phyloP scores from a whole-genome alignment of 140 eudicot species.

The Erigeron philadelphicus region DNA sequence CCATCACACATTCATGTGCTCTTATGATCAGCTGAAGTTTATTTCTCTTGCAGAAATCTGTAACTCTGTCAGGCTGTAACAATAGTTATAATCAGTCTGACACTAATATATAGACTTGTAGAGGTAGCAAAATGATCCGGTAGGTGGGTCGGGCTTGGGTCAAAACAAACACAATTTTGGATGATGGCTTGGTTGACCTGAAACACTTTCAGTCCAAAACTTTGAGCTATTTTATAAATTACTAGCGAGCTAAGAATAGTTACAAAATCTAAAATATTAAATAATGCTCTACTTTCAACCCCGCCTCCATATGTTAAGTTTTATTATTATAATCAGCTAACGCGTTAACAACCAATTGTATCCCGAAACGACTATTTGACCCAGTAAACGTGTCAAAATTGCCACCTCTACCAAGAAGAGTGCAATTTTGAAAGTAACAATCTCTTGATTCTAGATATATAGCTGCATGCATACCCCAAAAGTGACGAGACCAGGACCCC shows the following conservation, averaged over 20 bases:
- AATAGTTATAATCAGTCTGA: neutral
- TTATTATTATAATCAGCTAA: neutral
- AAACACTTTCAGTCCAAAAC: neutral
- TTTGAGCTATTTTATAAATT: neutral
- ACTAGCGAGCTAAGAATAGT: neutral
- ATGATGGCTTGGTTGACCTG: neutral
- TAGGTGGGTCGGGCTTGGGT: neutral
- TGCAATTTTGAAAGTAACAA: neutral
- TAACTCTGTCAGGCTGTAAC: constrained; percentile 90
- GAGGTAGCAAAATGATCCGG: neutral
- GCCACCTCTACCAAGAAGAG: neutral
- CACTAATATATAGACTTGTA: neutral
- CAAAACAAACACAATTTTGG: neutral
- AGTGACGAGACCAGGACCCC: constrained; percentile 90
- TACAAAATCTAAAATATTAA: neutral
- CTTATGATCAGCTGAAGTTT: constrained; percentile 79
- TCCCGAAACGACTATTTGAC: neutral
- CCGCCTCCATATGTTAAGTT: neutral
- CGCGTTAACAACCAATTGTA: neutral
- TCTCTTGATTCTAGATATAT: neutral
- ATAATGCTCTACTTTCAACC: neutral
- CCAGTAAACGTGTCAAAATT: neutral
- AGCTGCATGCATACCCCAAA: constrained; percentile 73
- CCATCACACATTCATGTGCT: constrained; percentile 98
- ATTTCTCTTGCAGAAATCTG: constrained; percentile 92